These are phyloP conservation scores for Miscanthus lutarioriparius DNA, from an alignment of 176 grass and related monocot genomes.

Conservation along the genomic window DNA sequence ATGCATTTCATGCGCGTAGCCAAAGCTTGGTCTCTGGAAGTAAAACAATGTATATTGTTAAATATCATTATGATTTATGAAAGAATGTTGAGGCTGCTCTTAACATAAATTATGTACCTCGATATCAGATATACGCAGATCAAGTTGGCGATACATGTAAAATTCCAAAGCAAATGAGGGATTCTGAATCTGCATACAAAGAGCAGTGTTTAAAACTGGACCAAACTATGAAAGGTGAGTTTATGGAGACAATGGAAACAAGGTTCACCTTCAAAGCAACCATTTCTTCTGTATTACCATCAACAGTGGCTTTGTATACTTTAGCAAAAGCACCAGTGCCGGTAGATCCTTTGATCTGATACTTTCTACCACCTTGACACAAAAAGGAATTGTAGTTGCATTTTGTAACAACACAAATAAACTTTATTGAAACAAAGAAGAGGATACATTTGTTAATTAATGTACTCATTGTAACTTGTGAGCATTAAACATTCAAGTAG, in stretches of 20 bases:
- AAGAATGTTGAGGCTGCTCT: background rate
- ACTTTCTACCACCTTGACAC: slow-evolving; percentile 68
- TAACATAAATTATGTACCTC: slow-evolving; percentile 55
- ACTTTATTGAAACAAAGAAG: slow-evolving; percentile 8
- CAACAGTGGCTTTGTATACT: slow-evolving; percentile 84
- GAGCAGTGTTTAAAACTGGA: slow-evolving; percentile 15
- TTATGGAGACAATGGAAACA: slow-evolving; percentile 31
- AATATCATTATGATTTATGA: slow-evolving; percentile 29
- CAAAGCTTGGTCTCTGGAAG: slow-evolving; percentile 82
- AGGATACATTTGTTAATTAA: background rate
- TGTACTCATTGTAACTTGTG: slow-evolving; percentile 13
- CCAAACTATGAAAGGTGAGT: background rate
- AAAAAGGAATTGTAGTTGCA: slow-evolving; percentile 37
- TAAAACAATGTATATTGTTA: slow-evolving; percentile 15
- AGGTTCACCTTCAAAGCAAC: slow-evolving; percentile 79
- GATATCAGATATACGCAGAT: slow-evolving; percentile 62
- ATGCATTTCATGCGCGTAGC: slow-evolving; percentile 68
- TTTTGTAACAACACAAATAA: slow-evolving; percentile 23
- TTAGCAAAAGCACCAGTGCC: slow-evolving; percentile 82
- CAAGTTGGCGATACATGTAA: slow-evolving; percentile 97
- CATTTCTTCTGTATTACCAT: slow-evolving; percentile 65
- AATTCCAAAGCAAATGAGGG: slow-evolving; percentile 91
- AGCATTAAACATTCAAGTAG: slow-evolving; percentile 11
- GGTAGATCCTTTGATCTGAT: slow-evolving; percentile 83
- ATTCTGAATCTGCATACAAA: slow-evolving; percentile 69